Conservation (phyloP, 495 filamentous ascomycete genomes). For the Parathielavia appendiculata region DNA sequence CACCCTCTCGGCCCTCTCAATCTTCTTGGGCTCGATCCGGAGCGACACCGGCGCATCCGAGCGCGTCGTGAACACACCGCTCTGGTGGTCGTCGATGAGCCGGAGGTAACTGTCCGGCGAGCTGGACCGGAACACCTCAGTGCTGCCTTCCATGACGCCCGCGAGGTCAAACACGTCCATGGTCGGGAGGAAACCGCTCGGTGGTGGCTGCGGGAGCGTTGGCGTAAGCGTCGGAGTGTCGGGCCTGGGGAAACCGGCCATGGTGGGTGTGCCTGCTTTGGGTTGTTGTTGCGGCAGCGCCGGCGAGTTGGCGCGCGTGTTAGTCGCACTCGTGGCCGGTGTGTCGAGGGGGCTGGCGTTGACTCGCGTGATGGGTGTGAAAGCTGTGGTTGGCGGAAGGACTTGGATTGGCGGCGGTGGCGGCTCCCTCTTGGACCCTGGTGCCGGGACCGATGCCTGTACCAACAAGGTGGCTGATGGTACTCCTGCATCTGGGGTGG, state of each 20-base stretch:
- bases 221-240: conserved; percentile 5
- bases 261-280: background rate
- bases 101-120: conserved; percentile 7
- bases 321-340: conserved; percentile 15
- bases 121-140: background rate
- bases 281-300: background rate
- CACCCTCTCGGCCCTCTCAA: conserved; percentile 18
- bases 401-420: background rate
- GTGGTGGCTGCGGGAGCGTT: background rate
- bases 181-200: conserved; percentile 1
- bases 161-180: conserved; percentile 15
- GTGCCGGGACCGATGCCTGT: background rate
- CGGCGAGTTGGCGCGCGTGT: conserved; percentile 19
- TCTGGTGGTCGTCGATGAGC: conserved; percentile 18
- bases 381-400: background rate
- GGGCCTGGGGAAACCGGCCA: background rate
- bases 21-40: conserved; percentile 23
- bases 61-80: conserved; percentile 13
- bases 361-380: background rate
- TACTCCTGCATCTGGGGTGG: background rate
- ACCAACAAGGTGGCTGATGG: background rate
- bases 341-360: conserved; percentile 16
- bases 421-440: background rate
- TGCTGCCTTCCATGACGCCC: conserved; percentile 4
- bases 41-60: conserved; percentile 6